These are phyloP conservation scores for Pelargonium nanum DNA, from an alignment of 345 rosid genomes.

Conservation along the genomic window DNA sequence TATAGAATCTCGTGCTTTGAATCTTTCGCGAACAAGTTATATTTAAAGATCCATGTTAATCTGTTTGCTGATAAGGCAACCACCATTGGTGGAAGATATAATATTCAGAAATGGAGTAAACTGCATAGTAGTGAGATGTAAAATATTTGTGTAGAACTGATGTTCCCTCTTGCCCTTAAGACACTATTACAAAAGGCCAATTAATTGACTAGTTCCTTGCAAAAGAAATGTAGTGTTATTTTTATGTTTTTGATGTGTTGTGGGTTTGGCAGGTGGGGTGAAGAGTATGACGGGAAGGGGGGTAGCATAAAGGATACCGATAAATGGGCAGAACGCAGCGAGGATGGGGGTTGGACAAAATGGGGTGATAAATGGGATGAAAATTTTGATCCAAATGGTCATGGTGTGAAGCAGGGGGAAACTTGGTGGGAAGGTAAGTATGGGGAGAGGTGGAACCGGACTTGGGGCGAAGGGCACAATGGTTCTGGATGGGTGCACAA, in stretches of 20 bases:
- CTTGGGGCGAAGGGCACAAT: slow-evolving; percentile 88
- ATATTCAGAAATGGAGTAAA: not conserved
- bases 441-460: slow-evolving; percentile 82
- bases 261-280: slow-evolving; percentile 66
- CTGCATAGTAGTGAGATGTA: not conserved
- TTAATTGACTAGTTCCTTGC: too few relatives aligned
- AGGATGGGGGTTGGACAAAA: slow-evolving; percentile 77
- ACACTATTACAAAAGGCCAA: too few relatives aligned
- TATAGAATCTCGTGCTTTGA: not conserved
- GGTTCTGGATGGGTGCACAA: slow-evolving; percentile 95
- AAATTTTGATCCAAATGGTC: slow-evolving; percentile 51
- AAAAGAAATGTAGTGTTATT: too few relatives aligned
- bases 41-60: not conserved
- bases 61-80: too few relatives aligned
- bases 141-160: not conserved
- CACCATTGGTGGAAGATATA: too few relatives aligned
- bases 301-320: slow-evolving; percentile 86
- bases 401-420: slow-evolving; percentile 96
- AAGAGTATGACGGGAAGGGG: slow-evolving; percentile 81
- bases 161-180: too few relatives aligned
- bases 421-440: slow-evolving; percentile 89
- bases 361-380: slow-evolving; percentile 99
- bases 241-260: not conserved
- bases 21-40: not conserved
- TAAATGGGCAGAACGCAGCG: slow-evolving; percentile 89